Evolutionary conservation across 345 rosid species (phyloP), one percentile per base, ranked within the genome.

Genomic region (Orychophragmus violaceus): DNA sequence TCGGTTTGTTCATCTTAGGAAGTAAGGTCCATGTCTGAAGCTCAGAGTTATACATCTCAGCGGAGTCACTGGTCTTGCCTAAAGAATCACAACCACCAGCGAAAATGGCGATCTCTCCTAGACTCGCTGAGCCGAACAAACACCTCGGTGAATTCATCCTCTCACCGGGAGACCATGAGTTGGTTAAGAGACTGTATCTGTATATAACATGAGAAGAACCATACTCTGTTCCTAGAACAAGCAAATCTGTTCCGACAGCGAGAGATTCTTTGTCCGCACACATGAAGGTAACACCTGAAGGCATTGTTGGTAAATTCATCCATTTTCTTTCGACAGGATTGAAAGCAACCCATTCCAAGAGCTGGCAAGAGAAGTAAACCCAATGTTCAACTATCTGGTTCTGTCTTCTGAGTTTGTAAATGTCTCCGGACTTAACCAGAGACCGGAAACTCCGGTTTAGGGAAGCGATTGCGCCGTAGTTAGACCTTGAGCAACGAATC

Each of bases 361-460:
- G 81, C 61, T 76, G 71, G 62, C 93, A 85, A 0, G 96, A 86
- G 76, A 90, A 85, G 79, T 90, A 93, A 10, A 87, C 81, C 98
- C 98, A 93, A 44, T 85, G 88, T 8, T 87, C 94, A 1, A 80
- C 58, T 0, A 78, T 69, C 18, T 68, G 77, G 60, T 59, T 77
- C 52, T 66, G 59, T 39, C 73, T 74, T 80, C 87, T 74, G 37
- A 80, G 71, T 65, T 63, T 73, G 63, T 85, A 85, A 24, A 87
- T 56, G 28, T 82, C 84, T 2, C 88, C 88, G 1, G 82, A 74
- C 25, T 48, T 66, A 21, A 85, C 59, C 28, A 87, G 35, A 69
- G 82, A 71, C 16, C 68, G 75, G 68, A 87, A 87, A 61, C 77
- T 66, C 56, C 37, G 63, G 71, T 82, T 87, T 39, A 87, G 17